Evolutionary conservation across 192 early-diverging fungal genomes (phyloP), one percentile per base, ranked within the genome.

Genomic region (Mortierella alpina): DNA sequence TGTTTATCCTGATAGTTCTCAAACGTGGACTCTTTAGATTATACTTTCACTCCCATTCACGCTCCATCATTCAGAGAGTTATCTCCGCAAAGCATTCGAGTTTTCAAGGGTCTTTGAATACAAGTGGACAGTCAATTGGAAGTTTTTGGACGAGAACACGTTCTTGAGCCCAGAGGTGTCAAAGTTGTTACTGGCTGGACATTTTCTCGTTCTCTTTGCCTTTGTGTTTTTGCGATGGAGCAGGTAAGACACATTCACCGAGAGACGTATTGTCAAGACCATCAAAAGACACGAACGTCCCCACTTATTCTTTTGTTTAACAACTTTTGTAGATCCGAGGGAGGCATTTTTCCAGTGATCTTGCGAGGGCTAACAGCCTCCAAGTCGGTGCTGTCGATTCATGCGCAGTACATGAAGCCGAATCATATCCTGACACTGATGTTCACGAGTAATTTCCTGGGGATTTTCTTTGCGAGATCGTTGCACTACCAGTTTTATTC

Each of bases 401-500:
- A 79, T 17, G 68, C 76, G 2, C 76, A 49, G 39, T 63, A 72
- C 47, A 66, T 72, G 63, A 60, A 47, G 14, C 44, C 76, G 6
- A 72, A 40, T 46, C 69, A 72, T 67, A 88, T 95, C 23, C 45
- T 93, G 18, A 82, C 82, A 17, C 78, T 89, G 15, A 84, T 97
- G 85, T 96, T 98, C 58, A 92, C 92, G 1, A 86, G 88, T 39
- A 98, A 98, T 83, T 89, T 99, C 80, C 92, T 96, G 20, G 97
- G 97, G 15, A 90, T 99, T 47, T 67, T 93, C 0, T 97, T 93
- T 82, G 93, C 96, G 7, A 83, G 97, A 23, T 92, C 93, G 1
- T 83, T 99, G 63, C 97, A 99, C 75, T 98, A 97, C 75, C 96
- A 98, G 87, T 99, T 99, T 76, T 99, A 95, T 72, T 86, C 94